Percentiles rank a stretch among this genome's conserved stretches.
phyloP scores from a whole-genome alignment of 257 asterid genomes.

The Cruciata laevipes region DNA sequence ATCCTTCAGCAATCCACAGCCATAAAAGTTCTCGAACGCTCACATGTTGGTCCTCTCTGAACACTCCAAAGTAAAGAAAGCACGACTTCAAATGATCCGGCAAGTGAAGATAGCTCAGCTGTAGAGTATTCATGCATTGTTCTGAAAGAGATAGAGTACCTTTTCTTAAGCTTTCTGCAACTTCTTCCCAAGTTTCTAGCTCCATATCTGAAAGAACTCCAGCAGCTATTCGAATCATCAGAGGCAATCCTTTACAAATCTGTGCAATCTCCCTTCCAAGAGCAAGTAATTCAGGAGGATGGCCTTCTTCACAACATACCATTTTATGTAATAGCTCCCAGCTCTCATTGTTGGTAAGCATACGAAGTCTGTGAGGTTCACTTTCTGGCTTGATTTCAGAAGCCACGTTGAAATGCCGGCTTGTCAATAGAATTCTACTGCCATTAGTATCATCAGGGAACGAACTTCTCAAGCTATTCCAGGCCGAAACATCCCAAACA shows the following conservation, averaged over 20 bases:
- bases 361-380: neutral
- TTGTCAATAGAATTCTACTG: neutral
- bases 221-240: neutral
- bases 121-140: neutral
- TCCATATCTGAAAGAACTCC: neutral
- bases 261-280: constrained; percentile 1
- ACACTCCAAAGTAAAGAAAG: constrained; percentile 1
- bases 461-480: neutral
- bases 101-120: neutral
- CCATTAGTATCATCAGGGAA: neutral
- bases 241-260: neutral
- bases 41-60: neutral
- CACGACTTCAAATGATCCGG: neutral
- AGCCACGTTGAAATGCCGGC: neutral
- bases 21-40: neutral
- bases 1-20: neutral
- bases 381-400: neutral
- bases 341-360: neutral
- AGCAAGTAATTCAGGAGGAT: neutral
- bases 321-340: neutral
- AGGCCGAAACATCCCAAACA: neutral
- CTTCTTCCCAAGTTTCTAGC: neutral
- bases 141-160: neutral
- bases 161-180: neutral
- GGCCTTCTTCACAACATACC: neutral